Percentiles rank a stretch among this genome's conserved stretches.
These are phyloP conservation scores for Syzygium grande DNA, from an alignment of 345 rosid genomes.

Conservation along the genomic window DNA sequence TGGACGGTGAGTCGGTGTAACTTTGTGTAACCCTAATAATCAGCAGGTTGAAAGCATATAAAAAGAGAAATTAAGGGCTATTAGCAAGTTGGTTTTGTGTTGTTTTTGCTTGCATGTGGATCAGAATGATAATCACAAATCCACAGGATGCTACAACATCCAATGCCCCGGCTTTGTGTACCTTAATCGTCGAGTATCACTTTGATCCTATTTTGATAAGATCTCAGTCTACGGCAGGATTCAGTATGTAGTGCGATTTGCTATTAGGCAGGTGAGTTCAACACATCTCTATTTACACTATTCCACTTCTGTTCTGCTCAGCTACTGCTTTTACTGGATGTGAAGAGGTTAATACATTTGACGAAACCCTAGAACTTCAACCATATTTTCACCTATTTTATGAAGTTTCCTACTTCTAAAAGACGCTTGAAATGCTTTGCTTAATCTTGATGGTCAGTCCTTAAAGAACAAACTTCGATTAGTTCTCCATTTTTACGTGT, in stretches of 20 bases:
- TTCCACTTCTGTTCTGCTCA: not conserved
- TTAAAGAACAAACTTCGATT: not conserved
- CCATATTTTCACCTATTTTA: not conserved
- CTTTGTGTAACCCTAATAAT: not conserved
- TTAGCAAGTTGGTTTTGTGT: not conserved
- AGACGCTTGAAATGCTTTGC: not conserved
- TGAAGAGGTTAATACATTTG: not conserved
- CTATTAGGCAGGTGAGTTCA: not conserved
- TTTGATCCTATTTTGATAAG: not conserved
- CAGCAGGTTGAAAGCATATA: not conserved
- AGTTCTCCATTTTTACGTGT: not conserved
- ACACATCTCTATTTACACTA: not conserved
- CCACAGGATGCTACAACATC: accelerated
- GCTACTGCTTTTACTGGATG: not conserved
- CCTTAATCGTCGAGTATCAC: not conserved
- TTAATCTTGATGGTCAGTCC: not conserved
- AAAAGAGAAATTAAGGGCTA: not conserved
- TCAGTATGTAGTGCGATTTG: not conserved
- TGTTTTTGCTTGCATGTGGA: not conserved
- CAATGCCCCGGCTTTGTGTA: not conserved
- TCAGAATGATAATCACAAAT: not conserved
- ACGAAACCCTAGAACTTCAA: not conserved
- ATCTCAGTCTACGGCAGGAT: not conserved
- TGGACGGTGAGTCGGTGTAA: not conserved
- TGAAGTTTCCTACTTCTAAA: not conserved